Conservation (phyloP, 2,329 filamentous ascomycete genomes). For the Diaporthe eres region DNA sequence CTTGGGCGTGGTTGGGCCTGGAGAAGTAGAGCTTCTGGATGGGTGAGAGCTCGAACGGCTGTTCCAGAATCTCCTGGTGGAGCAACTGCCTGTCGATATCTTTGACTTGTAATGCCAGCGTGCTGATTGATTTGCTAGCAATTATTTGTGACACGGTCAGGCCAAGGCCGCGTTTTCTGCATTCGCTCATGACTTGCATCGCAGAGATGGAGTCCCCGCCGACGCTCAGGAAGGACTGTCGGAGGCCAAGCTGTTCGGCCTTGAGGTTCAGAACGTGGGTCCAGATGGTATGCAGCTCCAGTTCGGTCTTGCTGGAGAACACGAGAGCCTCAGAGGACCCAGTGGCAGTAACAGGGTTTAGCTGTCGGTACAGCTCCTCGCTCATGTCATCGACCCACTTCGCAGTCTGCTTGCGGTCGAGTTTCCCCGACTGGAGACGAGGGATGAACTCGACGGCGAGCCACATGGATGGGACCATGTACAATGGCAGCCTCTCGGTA, state of each 20-base stretch:
- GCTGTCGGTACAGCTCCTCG: constrained; percentile 15
- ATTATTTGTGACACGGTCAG: constrained; percentile 61
- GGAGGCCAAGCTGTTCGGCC: constrained; percentile 49
- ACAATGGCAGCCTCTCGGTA: background rate
- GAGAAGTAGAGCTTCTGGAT: constrained; percentile 60
- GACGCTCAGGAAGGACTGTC: constrained; percentile 65
- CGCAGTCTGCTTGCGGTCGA: constrained; percentile 19
- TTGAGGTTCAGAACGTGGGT: constrained; percentile 40
- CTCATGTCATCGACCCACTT: constrained; percentile 21
- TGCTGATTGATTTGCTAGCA: constrained; percentile 45
- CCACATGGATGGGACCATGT: constrained; percentile 14
- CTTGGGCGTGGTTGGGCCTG: constrained; percentile 47
- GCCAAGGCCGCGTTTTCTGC: constrained; percentile 53
- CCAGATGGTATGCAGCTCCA: constrained; percentile 4
- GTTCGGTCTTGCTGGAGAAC: background rate
- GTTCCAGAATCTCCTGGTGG: constrained; percentile 44
- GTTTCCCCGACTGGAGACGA: constrained; percentile 8
- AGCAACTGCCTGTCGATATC: constrained; percentile 25
- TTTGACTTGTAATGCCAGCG: constrained; percentile 9
- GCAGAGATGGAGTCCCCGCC: constrained; percentile 63
- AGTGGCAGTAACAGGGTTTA: background rate
- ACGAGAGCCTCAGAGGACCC: background rate
- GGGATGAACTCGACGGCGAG: constrained; percentile 20
- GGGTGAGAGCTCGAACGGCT: constrained; percentile 57
- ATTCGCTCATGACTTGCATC: constrained; percentile 62